Evolutionary conservation across 2,329 filamentous ascomycete genomes (phyloP), one percentile per base, ranked within the genome.

Genomic region (Aspergillus pseudonomiae): DNA sequence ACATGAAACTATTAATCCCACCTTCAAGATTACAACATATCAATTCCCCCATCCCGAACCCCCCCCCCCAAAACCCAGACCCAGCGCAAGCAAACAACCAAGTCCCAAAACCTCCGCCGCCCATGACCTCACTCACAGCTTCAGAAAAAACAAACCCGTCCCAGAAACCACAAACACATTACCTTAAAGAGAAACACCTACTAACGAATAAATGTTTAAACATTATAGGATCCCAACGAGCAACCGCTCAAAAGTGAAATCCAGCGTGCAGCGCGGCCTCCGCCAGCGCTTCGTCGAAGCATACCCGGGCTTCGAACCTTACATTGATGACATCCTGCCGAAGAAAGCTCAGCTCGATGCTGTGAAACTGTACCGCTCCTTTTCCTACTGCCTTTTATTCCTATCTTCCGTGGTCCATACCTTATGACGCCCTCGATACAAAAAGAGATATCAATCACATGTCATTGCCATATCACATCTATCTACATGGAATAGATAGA

Each of bases 191-290:
- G 12, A 21, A 28, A 54, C 50, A 61, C 53, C 55, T 60, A 63
- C 56, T 69, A 66, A 67, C 55, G 61, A 34, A 63, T 66, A 64
- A 69, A 57, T 36, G 10, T 16, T 50, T n/a, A 4, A 19, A 10
- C 7, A 14, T 41, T 61, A 68, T 74, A 94, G 91, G 70, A 89
- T 97, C 77, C 83, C 88, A 73, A 82, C 90, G 30, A 88, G 91
- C 69, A 89, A 92, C 62, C 96, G 95, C 82, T 93, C 93, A 72
- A 98, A 98, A 85, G 92, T 98, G 80, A 99, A 98, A 83, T 97
- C 94, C 68, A 97, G 93, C 28, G 92, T 93, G 62, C 94, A 97
- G 83, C 92, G 95, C 74, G 87, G 84, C 68, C 89, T 99, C 72
- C 92, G 95, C 71, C 85, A 89, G 73, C 92, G 92, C 74, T 87